These are phyloP conservation scores for Begonia masoniana DNA, from an alignment of 306 rosid species.

Conservation along the genomic window DNA sequence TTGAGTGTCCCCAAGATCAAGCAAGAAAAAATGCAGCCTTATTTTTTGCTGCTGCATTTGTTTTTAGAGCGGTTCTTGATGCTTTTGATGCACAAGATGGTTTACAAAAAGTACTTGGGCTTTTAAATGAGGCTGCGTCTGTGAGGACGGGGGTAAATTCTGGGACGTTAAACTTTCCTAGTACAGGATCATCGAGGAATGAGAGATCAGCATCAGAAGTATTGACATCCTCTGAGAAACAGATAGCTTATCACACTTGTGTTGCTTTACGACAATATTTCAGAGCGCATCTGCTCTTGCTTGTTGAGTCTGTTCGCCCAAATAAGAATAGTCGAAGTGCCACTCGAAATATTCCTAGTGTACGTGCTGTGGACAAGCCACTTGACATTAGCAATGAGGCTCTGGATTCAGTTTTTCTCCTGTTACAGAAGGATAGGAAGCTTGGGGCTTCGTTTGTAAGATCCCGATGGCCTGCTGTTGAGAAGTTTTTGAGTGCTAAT, in stretches of 20 bases:
- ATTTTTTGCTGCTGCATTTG: constrained; percentile 88
- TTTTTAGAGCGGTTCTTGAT: constrained; percentile 91
- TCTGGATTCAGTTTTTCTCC: constrained; percentile 71
- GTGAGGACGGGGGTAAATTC: constrained; percentile 90
- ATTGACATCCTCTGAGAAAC: constrained; percentile 90
- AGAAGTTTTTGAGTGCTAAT: constrained; percentile 59
- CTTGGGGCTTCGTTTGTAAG: constrained; percentile 91
- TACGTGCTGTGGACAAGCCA: constrained; percentile 89
- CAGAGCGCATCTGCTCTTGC: constrained; percentile 83
- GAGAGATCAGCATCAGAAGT: constrained; percentile 81
- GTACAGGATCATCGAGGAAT: constrained; percentile 61
- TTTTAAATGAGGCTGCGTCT: constrained; percentile 72
- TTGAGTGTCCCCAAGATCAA: constrained; percentile 83
- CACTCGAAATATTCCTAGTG: constrained; percentile 69
- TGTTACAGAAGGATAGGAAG: constrained; percentile 90
- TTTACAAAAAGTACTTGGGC: constrained; percentile 64
- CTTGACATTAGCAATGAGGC: constrained; percentile 90
- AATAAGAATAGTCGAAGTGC: constrained; percentile 73
- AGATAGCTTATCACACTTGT: constrained; percentile 89
- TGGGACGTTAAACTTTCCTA: constrained; percentile 55
- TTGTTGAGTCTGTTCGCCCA: constrained; percentile 89
- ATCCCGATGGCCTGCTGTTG: constrained; percentile 77
- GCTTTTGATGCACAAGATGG: constrained; percentile 94
- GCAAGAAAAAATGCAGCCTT: constrained; percentile 89
- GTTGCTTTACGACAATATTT: constrained; percentile 90